phyloP scores from a whole-genome alignment of 1,284 basidiomycete species.

The Cryptococcus sp. region DNA sequence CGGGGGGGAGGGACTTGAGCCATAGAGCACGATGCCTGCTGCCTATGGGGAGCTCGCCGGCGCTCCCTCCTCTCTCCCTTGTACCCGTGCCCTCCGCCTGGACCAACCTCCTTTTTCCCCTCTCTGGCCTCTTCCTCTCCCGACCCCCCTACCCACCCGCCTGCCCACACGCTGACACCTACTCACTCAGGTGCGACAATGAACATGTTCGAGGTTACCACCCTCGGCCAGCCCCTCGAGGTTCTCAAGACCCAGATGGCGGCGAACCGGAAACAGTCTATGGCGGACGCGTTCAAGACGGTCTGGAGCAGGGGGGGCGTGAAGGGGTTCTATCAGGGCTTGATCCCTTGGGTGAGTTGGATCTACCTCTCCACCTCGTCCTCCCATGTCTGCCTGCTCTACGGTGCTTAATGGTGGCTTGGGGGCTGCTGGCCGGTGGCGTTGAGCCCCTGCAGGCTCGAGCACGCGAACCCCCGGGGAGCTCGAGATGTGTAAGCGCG shows the following conservation, averaged over 20 bases:
- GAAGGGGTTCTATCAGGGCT: slow-evolving; percentile 92
- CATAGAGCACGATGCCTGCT: too few species aligned
- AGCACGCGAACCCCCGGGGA: too few species aligned
- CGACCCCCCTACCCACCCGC: slow-evolving; percentile 20
- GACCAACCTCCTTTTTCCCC: not conserved
- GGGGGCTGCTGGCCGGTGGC: too few species aligned
- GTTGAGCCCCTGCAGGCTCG: too few species aligned
- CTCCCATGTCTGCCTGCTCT: not conserved
- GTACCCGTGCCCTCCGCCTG: too few species aligned
- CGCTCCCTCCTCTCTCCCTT: not conserved
- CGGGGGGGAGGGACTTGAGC: too few species aligned
- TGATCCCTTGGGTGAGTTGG: slow-evolving; percentile 88
- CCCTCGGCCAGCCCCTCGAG: slow-evolving; percentile 95
- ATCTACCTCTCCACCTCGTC: not conserved
- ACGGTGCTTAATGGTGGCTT: not conserved
- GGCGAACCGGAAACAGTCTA: slow-evolving; percentile 83
- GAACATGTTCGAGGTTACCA: slow-evolving; percentile 92
- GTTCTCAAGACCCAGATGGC: slow-evolving; percentile 99
- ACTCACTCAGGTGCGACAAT: slow-evolving; percentile 74
- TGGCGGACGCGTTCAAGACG: slow-evolving; percentile 78
- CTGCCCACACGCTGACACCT: slow-evolving; percentile 22
- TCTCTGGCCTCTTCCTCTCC: not conserved
- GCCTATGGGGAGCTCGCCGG: not conserved
- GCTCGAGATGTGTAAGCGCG: too few species aligned
- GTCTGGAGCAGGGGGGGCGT: slow-evolving; percentile 92